phyloP scores from a whole-genome alignment of 805 yeast species.

The Starmerella ratchasimensis region DNA sequence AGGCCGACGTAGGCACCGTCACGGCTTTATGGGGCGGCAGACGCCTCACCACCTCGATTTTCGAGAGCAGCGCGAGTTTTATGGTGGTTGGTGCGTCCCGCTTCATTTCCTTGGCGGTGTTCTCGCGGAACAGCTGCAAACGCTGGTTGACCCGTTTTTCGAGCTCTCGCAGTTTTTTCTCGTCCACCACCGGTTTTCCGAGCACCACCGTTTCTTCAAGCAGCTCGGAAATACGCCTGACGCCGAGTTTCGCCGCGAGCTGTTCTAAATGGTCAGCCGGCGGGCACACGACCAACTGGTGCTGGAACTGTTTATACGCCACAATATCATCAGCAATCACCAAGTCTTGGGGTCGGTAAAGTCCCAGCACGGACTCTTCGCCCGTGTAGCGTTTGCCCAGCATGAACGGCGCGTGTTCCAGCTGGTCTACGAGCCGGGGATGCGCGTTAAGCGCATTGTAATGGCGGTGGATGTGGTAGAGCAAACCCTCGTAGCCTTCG shows the following conservation, averaged over 20 bases:
- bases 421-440: constrained; percentile 15
- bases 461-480: constrained; percentile 7
- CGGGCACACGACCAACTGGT: constrained; percentile 25
- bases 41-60: constrained; percentile 20
- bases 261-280: constrained; percentile 24
- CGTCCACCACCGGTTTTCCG: constrained; percentile 19
- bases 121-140: constrained; percentile 23
- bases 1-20: constrained; percentile 16
- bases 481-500: constrained; percentile 20
- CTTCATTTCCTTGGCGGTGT: constrained; percentile 19
- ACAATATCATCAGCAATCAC: constrained; percentile 29
- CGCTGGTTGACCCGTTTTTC: constrained; percentile 25
- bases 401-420: constrained; percentile 24
- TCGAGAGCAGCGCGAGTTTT: constrained; percentile 18
- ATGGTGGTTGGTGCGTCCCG: constrained; percentile 5
- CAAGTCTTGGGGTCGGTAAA: constrained; percentile 23
- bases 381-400: constrained; percentile 19
- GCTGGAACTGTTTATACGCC: constrained; percentile 26
- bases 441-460: constrained; percentile 11
- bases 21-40: constrained; percentile 20
- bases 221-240: constrained; percentile 20
- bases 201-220: constrained; percentile 21
- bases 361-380: constrained; percentile 13
- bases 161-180: constrained; percentile 8
- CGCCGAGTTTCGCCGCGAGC: constrained; percentile 25